These are phyloP conservation scores for Citrullus mucosospermus DNA, from an alignment of 306 rosid genomes.

Conservation along the genomic window DNA sequence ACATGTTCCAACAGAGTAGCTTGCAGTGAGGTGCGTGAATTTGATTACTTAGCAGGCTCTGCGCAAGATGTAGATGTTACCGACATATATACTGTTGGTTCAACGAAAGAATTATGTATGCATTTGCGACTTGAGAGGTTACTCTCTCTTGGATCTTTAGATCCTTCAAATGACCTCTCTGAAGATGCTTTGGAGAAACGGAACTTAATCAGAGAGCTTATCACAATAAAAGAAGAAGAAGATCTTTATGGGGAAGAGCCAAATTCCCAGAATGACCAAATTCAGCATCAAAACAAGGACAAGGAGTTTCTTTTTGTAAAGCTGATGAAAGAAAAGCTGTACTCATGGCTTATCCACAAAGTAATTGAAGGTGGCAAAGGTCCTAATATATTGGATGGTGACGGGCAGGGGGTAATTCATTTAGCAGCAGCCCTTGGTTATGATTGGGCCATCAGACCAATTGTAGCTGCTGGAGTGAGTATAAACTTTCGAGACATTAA, in stretches of 20 bases:
- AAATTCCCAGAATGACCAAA: conserved; percentile 18
- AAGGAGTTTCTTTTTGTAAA: conserved; percentile 31
- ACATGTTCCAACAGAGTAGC: conserved; percentile 86
- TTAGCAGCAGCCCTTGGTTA: conserved; percentile 71
- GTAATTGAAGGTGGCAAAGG: conserved; percentile 69
- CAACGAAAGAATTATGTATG: conserved; percentile 28
- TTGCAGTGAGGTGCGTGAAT: conserved; percentile 85
- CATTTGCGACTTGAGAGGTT: conserved; percentile 40
- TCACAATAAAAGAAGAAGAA: conserved; percentile 58
- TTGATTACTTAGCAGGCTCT: conserved; percentile 46
- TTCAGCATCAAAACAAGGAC: conserved; percentile 33
- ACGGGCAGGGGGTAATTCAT: conserved; percentile 73
- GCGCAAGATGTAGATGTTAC: conserved; percentile 30
- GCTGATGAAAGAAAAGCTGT: conserved; percentile 59
- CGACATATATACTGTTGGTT: conserved; percentile 15
- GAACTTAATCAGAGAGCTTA: conserved; percentile 37
- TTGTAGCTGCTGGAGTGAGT: conserved; percentile 57
- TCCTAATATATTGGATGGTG: conserved; percentile 52
- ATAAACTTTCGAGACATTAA: conserved; percentile 76
- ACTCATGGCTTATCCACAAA: conserved; percentile 71
- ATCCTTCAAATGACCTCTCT: conserved; percentile 25
- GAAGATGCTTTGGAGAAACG: conserved; percentile 32
- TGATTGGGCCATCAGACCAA: conserved; percentile 72
- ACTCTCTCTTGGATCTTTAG: conserved; percentile 33
- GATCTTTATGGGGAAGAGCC: conserved; percentile 32